Base-by-base conservation (phyloP, 192 early-diverging fungal genomes). In the Linnemannia elongata region DNA sequence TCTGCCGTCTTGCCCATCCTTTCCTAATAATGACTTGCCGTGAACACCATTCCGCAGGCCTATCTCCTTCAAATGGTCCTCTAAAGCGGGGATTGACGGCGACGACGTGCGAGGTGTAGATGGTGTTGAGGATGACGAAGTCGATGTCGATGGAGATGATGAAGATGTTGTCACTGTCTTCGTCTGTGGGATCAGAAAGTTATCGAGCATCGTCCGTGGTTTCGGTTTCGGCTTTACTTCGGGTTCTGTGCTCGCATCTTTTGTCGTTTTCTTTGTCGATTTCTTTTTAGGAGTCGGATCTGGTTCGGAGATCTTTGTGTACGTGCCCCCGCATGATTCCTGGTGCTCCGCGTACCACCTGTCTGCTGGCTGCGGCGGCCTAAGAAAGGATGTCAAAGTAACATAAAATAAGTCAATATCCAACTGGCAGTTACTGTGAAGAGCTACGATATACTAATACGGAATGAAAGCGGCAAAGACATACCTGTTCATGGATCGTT, bases 341-440 rank as follows among this genome's bases (percentile, higher is more conserved):
- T 94, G 90, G 72, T 95, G 94, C n/a, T 91, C 83, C 5, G 71
- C 78, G 77, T 80, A 95, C 94, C 94, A 95, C 15, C 77, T 36
- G 82, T 95, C 94, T 20, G 94, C 94, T n/a, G 88, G 83, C 54
- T 95, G 94, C 3, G 94, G 94, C 18, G 91, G 85, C 71, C 94
- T 89, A 81, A 39, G 39, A 49, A 27, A 7, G 22, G 0, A 38
- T 4, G n/a, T 7, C 22, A 15, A 30, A 27, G 13, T 13, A 66
- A 15, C 27, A 66, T 15, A 15, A 4, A 22, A 18, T 20, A 2
- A 45, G 44, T 45, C 44, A 15, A 45, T 45, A 15, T 15, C 3
- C 44, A 45, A 3, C 44, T 45, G 44, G 44, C 44, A 13, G 12
- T 45, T 12, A 13, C 44, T 15, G 13, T 15, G 12, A 35, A 22